phyloP scores from a whole-genome alignment of 2,329 filamentous ascomycete species.

The Claviceps monticola region DNA sequence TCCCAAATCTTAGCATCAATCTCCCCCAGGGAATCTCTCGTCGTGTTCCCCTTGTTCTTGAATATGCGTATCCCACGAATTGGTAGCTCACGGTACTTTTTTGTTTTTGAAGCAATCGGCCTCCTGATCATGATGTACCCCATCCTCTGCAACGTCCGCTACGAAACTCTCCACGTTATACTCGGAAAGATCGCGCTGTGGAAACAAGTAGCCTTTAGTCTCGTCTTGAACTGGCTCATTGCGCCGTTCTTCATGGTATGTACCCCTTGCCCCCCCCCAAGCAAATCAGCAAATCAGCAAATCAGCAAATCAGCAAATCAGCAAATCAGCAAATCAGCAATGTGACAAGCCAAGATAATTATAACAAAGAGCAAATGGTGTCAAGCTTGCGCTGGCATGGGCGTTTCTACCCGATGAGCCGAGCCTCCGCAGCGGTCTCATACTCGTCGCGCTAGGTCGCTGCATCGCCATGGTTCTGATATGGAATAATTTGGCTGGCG shows the following conservation, averaged over 20 bases:
- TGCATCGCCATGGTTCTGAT: slow-evolving; percentile 81
- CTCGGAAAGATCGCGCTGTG: slow-evolving; percentile 50
- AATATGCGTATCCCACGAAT: neutral
- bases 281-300: neutral
- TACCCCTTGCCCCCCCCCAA: neutral
- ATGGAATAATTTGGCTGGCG: slow-evolving; percentile 58
- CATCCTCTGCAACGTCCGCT: slow-evolving; percentile 75
- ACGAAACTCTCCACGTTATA: slow-evolving; percentile 57
- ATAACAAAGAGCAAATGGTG: neutral
- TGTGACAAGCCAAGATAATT: neutral
- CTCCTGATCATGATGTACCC: slow-evolving; percentile 91
- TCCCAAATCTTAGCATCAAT: too few species aligned
- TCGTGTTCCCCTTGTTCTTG: neutral
- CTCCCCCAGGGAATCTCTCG: neutral
- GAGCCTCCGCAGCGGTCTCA: slow-evolving; percentile 50
- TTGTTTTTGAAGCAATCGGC: slow-evolving; percentile 45
- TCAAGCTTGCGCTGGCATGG: slow-evolving; percentile 51
- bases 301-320: too few species aligned
- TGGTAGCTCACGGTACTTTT: neutral
- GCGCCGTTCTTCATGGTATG: slow-evolving; percentile 69
- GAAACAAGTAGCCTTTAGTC: slow-evolving; percentile 65
- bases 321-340: neutral
- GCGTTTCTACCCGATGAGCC: slow-evolving; percentile 47
- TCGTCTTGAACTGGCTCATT: slow-evolving; percentile 71
- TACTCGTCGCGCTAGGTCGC: slow-evolving; percentile 69